Conservation (phyloP, 1,139 yeast species). For the Saccharomyces uvarum region DNA sequence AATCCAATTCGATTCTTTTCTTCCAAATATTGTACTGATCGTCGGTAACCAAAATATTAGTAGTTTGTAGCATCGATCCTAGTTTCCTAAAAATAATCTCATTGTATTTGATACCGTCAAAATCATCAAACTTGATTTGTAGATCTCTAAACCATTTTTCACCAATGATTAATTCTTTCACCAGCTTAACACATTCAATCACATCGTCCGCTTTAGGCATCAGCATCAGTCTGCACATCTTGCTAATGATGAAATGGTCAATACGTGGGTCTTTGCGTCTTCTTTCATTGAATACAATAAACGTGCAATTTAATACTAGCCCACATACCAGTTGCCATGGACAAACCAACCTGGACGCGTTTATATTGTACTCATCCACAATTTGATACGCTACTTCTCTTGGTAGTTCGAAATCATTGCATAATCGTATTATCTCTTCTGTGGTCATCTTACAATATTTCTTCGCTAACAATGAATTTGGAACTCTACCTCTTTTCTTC, state of each 20-base stretch:
- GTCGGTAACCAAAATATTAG: constrained; percentile 23
- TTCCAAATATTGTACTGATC: constrained; percentile 30
- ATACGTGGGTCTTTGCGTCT: constrained; percentile 44
- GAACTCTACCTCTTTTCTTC: constrained; percentile 6
- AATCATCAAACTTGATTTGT: constrained; percentile 33
- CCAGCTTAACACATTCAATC: constrained; percentile 44
- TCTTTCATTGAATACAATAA: constrained; percentile 44
- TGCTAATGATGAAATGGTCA: constrained; percentile 41
- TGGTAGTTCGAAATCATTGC: constrained; percentile 59
- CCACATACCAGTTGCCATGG: constrained; percentile 70
- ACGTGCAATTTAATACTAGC: constrained; percentile 50
- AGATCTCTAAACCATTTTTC: constrained; percentile 48
- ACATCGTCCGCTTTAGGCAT: constrained; percentile 43
- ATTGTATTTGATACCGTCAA: constrained; percentile 24
- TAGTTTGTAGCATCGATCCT: constrained; percentile 31
- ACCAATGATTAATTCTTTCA: constrained; percentile 45
- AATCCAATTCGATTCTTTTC: constrained; percentile 23
- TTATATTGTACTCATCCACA: constrained; percentile 43
- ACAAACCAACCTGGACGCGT: constrained; percentile 47
- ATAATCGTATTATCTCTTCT: constrained; percentile 48
- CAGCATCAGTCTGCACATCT: constrained; percentile 48
- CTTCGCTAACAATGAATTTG: constrained; percentile 15
- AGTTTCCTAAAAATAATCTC: constrained; percentile 23
- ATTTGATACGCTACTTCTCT: constrained; percentile 43
- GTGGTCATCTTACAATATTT: constrained; percentile 34